Evolutionary conservation across 2,329 filamentous ascomycete genomes (phyloP), one percentile per base, ranked within the genome.

Genomic region (Cladorrhinum sp.): DNA sequence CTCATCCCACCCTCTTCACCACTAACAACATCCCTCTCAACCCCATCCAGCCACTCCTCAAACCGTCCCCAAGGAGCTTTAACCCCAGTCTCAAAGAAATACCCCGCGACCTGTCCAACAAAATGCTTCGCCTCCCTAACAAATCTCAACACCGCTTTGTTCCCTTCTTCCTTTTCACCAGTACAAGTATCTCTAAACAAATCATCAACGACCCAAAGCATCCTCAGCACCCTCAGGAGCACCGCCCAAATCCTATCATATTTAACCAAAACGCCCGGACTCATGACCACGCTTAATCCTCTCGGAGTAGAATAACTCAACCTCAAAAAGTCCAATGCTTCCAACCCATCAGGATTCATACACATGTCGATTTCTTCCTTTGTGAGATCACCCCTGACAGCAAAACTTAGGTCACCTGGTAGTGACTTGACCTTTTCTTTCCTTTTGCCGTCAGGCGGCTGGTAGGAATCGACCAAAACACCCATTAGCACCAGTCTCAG

Each of bases 321-420:
- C 1, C 91, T 86, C 16, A 99, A 79, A 69, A 99, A 98, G 74
- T 98, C 95, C n/a, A 98, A 80, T 0, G 95, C 95, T 70, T 93
- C 87, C 18, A 98, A 81, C 0, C 88, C 89, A 70, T 91, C 84
- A 0, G 92, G 87, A 68, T 98, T 85, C 80, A 96, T 87, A 73
- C 92, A 93, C 63, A 83, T 86, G 56, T 92, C 85, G 52, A 96
- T 90, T 67, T 97, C 92, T 51, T 88, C 87, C 7, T 86, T 80
- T 0, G 87, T 83, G 63, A 98, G 81, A 66, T 93, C 88, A 38
- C 38, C 29, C 4, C 95, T 89, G 23, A 99, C 89, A 0, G 91
- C 86, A 71, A 99, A 98, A 72, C 87, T 91, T 27, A 93, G 75
- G 23, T 88, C 85, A 0, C 89, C 89, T 0, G 89, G 89, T 1